Base-by-base conservation (phyloP, 1,139 yeast genomes). In the Candida freyschussii region DNA sequence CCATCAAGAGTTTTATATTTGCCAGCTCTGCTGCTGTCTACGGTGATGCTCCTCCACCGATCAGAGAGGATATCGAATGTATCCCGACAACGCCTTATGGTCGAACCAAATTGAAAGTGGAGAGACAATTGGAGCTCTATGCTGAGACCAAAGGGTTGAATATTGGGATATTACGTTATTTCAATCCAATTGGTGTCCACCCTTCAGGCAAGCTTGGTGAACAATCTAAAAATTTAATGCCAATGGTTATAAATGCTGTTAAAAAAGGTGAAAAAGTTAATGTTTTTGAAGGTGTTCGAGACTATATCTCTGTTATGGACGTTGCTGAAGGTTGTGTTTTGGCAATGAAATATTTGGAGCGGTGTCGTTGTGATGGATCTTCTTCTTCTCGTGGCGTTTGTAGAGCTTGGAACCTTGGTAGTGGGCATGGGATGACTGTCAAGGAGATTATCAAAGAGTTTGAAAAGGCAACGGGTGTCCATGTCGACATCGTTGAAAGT, bases 121-220 rank as follows among this genome's bases (percentile, higher is more conserved):
- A 83, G 56, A 66, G 69, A 34, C 69, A 81, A 36, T 57, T 83
- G 44, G 62, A 69, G 31, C 89, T 79, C 55, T 64, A 74, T 44
- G 45, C 60, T 6, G 65, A 77, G 31, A n/a, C 26, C 6, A 11
- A 20, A 5, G 73, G 70, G 36, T 76, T 84, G 80, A 66, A 69
- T 37, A 69, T 77, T 23, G 93, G 87, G 2, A 67, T 81, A 33
- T 64, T 83, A 51, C 68, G 93, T 39, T 83, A 82, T 57, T 82
- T 81, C 62, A 82, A 82, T 53, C 93, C 93, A 24, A 80, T 82
- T 50, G 94, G 94, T 21, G 91, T 93, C 11, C 93, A 83, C 53
- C 85, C 89, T 4, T 76, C 86, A 2, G 93, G 93, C 7, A 59
- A 75, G 23, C 66, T 83, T 46, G 93, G 93, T 26, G 93, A 83